Base-by-base conservation (phyloP, 192 early-diverging fungal genomes). In the Neocallimastix lanati region DNA sequence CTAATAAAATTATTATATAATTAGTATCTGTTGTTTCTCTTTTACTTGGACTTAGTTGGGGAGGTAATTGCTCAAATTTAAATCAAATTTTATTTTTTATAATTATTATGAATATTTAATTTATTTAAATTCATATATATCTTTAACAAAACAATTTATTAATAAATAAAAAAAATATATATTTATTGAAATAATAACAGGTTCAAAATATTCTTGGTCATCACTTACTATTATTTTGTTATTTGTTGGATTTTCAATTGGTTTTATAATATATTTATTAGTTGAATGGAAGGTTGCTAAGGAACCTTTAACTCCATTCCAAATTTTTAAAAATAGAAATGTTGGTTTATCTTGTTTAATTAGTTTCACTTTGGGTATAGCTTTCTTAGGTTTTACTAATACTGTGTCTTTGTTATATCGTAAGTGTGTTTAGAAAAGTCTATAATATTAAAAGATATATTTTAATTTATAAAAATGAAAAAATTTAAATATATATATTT, bases 241-340 rank as follows among this genome's bases (percentile, higher is more conserved):
- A 18, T 80, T 91, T 58, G 91, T 83, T n/a, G 81, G 90, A 58
- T 90, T 92, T 29, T 79, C 40, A 16, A 37, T 85, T 13, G 36
- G 88, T 27, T 78, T 88, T 29, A 25, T 79, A 13, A 82, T 82
- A 13, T 95, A 96, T 81, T 85, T 85, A 12, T 82, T 84, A 29
- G 83, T 93, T 29, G 94, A 97, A 85, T 82, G 83, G 37, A 87
- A 87, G 79, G 38, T 90, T 18, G 86, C 94, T 2, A 80, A 82
- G n/a, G 89, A 90, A 76, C 94, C 96, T 13, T 84, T 96, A 76
- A 76, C 77, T 83, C 50, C 50, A 67, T 67, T 67, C 25, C 25
- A 67, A 67, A 67, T 67, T 11, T 67, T 67, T 67, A 67, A 67
- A 67, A 67, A 67, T 67, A 67, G 50, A 67, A 67, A 67, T 67